Evolutionary conservation across 2,329 filamentous ascomycete species (phyloP).

Genomic region (Aspergillus quadrilineatus): DNA sequence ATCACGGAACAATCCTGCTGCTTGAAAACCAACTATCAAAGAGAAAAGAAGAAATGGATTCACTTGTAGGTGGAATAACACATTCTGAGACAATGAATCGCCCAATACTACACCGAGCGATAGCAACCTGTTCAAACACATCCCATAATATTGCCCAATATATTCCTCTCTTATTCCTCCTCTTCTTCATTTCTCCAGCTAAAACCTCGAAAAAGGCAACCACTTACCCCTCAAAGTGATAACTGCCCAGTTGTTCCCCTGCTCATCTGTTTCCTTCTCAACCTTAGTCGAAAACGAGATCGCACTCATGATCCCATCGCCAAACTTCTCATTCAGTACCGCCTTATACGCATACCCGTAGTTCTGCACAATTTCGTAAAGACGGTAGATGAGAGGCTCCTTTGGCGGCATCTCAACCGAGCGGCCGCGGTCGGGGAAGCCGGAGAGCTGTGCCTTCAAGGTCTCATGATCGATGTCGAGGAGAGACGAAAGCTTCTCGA

Average conservation of each 20-base stretch:
- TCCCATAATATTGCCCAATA: neutral
- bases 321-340: constrained; percentile 91
- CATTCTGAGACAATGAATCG: neutral
- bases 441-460: constrained; percentile 64
- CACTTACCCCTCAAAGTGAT: constrained; percentile 84
- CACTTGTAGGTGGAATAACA: neutral
- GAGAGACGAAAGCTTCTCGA: constrained; percentile 63
- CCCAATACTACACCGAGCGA: neutral
- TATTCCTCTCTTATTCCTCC: no score
- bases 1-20: neutral
- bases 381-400: constrained; percentile 82
- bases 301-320: constrained; percentile 94
- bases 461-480: constrained; percentile 59
- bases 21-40: neutral
- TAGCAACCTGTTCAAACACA: neutral
- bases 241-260: constrained; percentile 77
- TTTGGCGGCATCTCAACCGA: constrained; percentile 79
- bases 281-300: constrained; percentile 89
- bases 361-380: constrained; percentile 95
- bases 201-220: constrained; percentile 54
- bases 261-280: constrained; percentile 86
- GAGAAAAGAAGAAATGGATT: neutral
- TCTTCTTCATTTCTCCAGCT: neutral
- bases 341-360: constrained; percentile 97
- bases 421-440: constrained; percentile 77